Evolutionary conservation across 139 green algal genomes (phyloP).

Genomic region (Chlorella sp.): DNA sequence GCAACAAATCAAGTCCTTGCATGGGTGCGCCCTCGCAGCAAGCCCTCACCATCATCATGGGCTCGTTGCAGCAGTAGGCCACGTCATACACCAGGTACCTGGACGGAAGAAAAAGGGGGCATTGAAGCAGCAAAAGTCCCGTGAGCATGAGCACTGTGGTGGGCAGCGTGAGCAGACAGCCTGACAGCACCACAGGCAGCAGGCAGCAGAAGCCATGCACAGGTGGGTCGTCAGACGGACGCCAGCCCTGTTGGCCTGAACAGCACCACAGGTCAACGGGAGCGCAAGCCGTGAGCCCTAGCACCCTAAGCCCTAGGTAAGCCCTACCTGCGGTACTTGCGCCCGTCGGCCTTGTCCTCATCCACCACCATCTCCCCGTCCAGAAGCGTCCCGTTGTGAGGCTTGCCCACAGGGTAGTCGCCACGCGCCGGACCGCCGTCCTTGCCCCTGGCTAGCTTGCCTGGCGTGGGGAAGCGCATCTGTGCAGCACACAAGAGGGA

Average conservation of each 20-base stretch:
- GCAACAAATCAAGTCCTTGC: too few species aligned
- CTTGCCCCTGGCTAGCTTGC: neutral
- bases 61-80: constrained; percentile 58
- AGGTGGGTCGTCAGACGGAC: too few species aligned
- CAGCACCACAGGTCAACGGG: neutral
- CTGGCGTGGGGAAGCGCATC: neutral
- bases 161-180: too few species aligned
- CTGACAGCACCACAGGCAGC: too few species aligned
- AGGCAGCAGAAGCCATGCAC: too few species aligned
- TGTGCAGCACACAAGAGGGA: too few species aligned
- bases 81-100: constrained; percentile 87
- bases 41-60: constrained; percentile 36
- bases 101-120: too few species aligned
- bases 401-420: constrained; percentile 2
- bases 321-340: constrained; percentile 37
- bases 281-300: neutral
- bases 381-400: constrained; percentile 56
- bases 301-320: neutral
- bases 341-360: constrained; percentile 36
- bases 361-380: constrained; percentile 98
- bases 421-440: too few species aligned
- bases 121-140: too few species aligned
- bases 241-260: too few species aligned
- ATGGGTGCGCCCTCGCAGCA: too few species aligned
- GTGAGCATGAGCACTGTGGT: too few species aligned